phyloP scores from a whole-genome alignment of 805 yeast genomes.

The Ogataea sp. region DNA sequence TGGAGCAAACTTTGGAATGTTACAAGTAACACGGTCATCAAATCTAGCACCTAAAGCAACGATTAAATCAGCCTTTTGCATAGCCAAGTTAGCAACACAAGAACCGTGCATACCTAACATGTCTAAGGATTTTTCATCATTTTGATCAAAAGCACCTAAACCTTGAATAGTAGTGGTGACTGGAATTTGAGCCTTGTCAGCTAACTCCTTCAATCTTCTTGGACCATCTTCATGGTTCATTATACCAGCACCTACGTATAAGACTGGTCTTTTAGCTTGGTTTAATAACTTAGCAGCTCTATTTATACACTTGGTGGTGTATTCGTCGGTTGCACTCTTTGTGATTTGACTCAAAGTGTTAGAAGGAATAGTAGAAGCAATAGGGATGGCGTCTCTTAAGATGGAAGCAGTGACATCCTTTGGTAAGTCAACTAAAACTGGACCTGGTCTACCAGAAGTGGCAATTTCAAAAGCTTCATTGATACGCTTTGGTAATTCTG shows the following conservation, averaged over 20 bases:
- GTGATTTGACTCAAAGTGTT: slow-evolving; percentile 65
- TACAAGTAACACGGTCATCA: slow-evolving; percentile 96
- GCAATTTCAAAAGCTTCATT: slow-evolving; percentile 98
- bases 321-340: slow-evolving; percentile 59
- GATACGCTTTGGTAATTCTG: slow-evolving; percentile 90
- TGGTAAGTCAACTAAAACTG: slow-evolving; percentile 94
- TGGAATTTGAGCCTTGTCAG: slow-evolving; percentile 88
- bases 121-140: slow-evolving; percentile 81
- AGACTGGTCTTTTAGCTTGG: slow-evolving; percentile 76
- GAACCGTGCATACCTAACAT: slow-evolving; percentile 99
- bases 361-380: slow-evolving; percentile 67
- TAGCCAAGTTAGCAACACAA: slow-evolving; percentile 90
- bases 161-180: slow-evolving; percentile 95
- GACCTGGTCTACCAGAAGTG: slow-evolving; percentile 94
- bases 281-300: slow-evolving; percentile 76
- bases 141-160: slow-evolving; percentile 90
- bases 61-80: slow-evolving; percentile 89
- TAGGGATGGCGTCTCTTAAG: slow-evolving; percentile 79
- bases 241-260: slow-evolving; percentile 91
- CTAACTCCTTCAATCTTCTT: slow-evolving; percentile 63
- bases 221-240: slow-evolving; percentile 79
- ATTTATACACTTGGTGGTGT: slow-evolving; percentile 63
- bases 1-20: slow-evolving; percentile 84
- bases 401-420: slow-evolving; percentile 96
- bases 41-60: slow-evolving; percentile 95